Base-by-base conservation (phyloP, 352 stramenopile genomes). In the Thalassiosira pacifica region DNA sequence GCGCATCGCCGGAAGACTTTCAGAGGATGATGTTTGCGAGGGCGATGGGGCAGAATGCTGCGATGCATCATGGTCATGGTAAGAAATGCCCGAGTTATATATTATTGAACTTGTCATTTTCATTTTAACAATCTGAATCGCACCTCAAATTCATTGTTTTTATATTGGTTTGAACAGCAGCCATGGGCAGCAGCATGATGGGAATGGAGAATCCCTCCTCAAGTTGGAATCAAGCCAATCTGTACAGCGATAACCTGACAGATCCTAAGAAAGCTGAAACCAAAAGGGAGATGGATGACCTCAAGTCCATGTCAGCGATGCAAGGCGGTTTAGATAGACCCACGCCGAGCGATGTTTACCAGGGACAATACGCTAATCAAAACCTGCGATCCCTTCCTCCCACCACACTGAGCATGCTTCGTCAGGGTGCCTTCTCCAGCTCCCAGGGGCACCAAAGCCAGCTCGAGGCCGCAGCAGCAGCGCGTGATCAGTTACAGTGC, bases 1-100 rank as follows among this genome's bases (percentile, higher is more conserved):
- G 57, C 19, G 26, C 24, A 19, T 11, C 19, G 5, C 26, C 57
- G 40, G 57, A 65, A 40, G 57, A 65, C 5, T 65, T 40, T 22
- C 26, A 65, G 19, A 22, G 57, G 4, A 65, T 65, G 24, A 65
- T 65, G 57, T 34, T 65, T 40, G 29, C 29, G 57, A 65, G 26
- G 26, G 57, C 57, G 4, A 65, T 65, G 26, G 57, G 57, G 31
- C 57, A 65, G 2, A 65, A 34, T 65, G 10, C 26, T 40, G 22
- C n/a, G 4, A 11, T 29, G 24, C 5, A 22, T 8, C 10, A 57
- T 57, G 19, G 10, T 5, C 26, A 40, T 27, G 16, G 16, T 40
- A 65, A n/a, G n/a, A n/a, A n/a, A n/a, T n/a, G n/a, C n/a, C n/a
- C n/a, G n/a, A n/a, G n/a, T n/a, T n/a, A n/a, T n/a, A n/a, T n/a